Evolutionary conservation across 73 alveolate genomes (phyloP), one percentile per base, ranked within the genome.

Genomic region (Paraurostyla sp.): DNA sequence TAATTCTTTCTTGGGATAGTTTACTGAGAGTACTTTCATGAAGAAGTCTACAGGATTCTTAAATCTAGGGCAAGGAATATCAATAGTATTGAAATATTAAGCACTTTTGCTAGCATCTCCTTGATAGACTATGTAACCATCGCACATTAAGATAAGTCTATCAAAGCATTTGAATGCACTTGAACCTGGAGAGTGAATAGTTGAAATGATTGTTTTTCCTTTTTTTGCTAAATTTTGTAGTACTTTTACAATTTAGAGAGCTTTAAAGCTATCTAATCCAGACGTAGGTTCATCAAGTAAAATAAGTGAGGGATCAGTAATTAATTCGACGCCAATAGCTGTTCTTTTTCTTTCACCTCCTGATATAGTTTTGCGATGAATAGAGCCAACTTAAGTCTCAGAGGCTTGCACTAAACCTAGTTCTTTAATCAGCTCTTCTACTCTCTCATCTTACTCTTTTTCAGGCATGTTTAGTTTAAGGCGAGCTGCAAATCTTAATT

Each of bases 311-410:
- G 96, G 96, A 58, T 85, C 89, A 22, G 92, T 56, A 41, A 88
- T 52, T 36, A 91, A 15, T 50, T 91, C 94, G 36, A 38, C n/a
- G 1, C 88, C 95, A 23, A 92, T 89, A 11, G 95, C 57, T 20
- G 48, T 29, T 43, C 97, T 58, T 52, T 89, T 92, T 45, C 91
- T 80, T 43, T 92, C 94, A 20, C 97, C 97, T 0, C 97, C 95
- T 7, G 91, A 80, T 16, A 92, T 41, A 20, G 93, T 93, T 42
- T 89, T 89, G 40, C 40, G 32, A 16, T 80, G 32, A 38, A 35
- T 40, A 38, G 54, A 59, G 29, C 97, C 97, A 7, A 62, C 22
- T 22, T 23, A 27, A 9, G 78, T 71, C 18, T 82, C 48, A 23
- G 9, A 25, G 71, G 41, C 23, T 25, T 82, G 7, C 4, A 9